Percentiles rank a stretch among this genome's conserved stretches.
These are phyloP conservation scores for Craspedostauros australis DNA, from an alignment of 108 stramenopile genomes.

Conservation along the genomic window DNA sequence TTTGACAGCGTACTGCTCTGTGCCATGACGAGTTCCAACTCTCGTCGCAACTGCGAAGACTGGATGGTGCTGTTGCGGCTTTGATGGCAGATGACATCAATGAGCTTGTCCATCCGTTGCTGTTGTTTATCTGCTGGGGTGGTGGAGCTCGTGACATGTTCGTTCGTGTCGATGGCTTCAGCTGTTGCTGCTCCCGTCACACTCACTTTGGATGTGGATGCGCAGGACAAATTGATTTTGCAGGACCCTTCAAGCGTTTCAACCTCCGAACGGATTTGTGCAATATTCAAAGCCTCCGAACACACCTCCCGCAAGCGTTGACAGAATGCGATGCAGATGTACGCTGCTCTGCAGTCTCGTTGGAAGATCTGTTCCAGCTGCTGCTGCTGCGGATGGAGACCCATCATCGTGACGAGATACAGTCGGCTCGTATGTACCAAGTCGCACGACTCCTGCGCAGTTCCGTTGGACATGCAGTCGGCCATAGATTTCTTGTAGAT, in stretches of 20 bases:
- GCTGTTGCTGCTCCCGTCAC: no score
- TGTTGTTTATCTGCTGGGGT: no score
- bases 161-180: no score
- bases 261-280: no score
- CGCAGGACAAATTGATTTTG: no score
- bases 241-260: no score
- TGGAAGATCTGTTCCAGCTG: conserved; percentile 22
- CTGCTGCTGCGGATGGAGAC: conserved; percentile 43
- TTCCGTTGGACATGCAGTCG: conserved; percentile 7
- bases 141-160: no score
- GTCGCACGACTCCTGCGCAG: neutral
- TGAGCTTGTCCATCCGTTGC: no score
- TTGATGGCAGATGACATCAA: no score
- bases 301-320: conserved; percentile 19
- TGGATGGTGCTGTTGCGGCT: conserved; percentile 4
- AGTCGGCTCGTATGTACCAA: conserved; percentile 16
- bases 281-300: neutral
- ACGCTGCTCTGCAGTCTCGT: conserved; percentile 11
- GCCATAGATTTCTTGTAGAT: conserved; percentile 46
- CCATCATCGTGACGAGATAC: conserved; percentile 37
- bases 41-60: conserved; percentile 37
- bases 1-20: conserved; percentile 49
- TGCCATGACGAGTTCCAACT: conserved; percentile 35
- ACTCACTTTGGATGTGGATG: no score
- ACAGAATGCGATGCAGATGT: conserved; percentile 33